These are phyloP conservation scores for Syzygium aromaticum DNA, from an alignment of 345 rosid genomes.

Conservation along the genomic window DNA sequence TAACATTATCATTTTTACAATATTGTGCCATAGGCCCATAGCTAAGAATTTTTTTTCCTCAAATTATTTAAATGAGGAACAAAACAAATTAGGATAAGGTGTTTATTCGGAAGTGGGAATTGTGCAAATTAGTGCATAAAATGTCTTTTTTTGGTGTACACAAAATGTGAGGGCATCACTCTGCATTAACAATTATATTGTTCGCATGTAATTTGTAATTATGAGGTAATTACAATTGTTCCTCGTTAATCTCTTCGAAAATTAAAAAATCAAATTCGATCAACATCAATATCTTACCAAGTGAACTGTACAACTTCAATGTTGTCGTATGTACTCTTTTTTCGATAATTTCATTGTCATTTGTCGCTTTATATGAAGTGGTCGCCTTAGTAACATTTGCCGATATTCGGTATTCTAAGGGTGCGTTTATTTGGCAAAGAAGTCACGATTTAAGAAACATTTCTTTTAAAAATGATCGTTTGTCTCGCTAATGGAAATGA, in stretches of 20 bases:
- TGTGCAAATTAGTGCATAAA: background rate
- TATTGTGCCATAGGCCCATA: background rate
- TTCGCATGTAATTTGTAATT: background rate
- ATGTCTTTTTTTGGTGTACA: background rate
- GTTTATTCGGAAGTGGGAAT: background rate
- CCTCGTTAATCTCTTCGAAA: background rate
- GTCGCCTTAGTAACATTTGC: background rate
- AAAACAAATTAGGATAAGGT: background rate
- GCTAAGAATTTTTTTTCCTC: background rate
- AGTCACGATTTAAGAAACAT: background rate
- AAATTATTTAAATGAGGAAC: background rate
- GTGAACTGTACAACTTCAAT: background rate
- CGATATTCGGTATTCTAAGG: background rate
- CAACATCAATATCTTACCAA: background rate
- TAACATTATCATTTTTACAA: background rate
- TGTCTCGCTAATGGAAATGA: background rate
- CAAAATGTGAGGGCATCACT: background rate
- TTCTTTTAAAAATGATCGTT: fast-evolving
- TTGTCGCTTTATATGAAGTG: background rate
- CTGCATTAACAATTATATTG: background rate
- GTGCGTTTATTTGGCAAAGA: background rate
- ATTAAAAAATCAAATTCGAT: background rate
- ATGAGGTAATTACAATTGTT: background rate
- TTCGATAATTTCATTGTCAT: background rate
- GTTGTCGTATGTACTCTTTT: background rate